Percentiles rank a stretch among this genome's conserved stretches.
Evolutionary conservation across 306 rosid genomes (phyloP).

Genomic region (Elaeagnus macrophylla): DNA sequence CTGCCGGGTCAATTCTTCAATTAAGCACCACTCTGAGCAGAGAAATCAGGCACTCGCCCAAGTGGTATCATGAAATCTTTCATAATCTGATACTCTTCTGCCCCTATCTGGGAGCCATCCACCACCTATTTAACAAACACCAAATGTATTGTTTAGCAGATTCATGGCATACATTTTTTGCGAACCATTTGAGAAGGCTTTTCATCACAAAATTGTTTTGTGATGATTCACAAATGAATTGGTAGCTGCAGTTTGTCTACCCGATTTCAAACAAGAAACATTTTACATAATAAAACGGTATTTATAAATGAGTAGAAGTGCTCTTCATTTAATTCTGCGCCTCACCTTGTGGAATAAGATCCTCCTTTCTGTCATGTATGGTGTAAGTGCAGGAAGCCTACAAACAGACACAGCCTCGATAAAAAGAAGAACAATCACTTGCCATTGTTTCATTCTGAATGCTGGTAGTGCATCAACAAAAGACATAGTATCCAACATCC

Average conservation of each 20-base stretch:
- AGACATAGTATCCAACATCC: constrained; percentile 81
- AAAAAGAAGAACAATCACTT: constrained; percentile 64
- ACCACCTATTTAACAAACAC: constrained; percentile 50
- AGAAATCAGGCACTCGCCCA: constrained; percentile 63
- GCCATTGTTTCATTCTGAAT: constrained; percentile 85
- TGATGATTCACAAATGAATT: too few relatives aligned
- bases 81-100: constrained; percentile 66
- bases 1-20: background rate
- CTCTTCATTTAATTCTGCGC: background rate
- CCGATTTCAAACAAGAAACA: too few relatives aligned
- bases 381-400: constrained; percentile 59
- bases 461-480: constrained; percentile 74
- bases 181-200: too few relatives aligned
- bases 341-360: constrained; percentile 56
- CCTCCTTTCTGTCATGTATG: constrained; percentile 58
- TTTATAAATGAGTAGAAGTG: too few relatives aligned
- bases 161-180: too few relatives aligned
- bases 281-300: too few relatives aligned
- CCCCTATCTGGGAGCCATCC: constrained; percentile 48
- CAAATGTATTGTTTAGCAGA: constrained; percentile 12
- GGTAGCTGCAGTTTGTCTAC: too few relatives aligned
- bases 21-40: constrained; percentile 73
- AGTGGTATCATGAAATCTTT: constrained; percentile 75
- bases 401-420: constrained; percentile 73
- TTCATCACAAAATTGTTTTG: too few relatives aligned